Conservation (phyloP, 2,329 filamentous ascomycete genomes). For the Trichophyton schoenleinii region DNA sequence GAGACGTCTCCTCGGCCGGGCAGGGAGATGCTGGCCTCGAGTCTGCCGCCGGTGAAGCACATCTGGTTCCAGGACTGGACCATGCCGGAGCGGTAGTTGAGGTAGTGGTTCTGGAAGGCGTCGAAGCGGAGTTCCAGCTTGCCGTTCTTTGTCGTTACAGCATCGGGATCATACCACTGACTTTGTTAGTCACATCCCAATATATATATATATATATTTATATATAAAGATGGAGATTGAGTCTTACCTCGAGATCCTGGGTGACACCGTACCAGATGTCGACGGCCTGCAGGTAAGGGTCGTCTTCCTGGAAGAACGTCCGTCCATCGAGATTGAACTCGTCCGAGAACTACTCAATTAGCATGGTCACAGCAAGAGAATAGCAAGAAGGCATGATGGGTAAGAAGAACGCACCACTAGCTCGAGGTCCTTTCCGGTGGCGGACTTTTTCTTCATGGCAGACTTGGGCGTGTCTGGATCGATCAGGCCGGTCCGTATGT, state of each 20-base stretch:
- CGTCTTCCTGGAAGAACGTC: constrained; percentile 59
- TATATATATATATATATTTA: no score
- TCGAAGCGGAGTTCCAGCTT: constrained; percentile 54
- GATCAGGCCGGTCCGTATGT: constrained; percentile 49
- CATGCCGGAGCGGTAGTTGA: constrained; percentile 62
- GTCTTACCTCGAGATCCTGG: constrained; percentile 49
- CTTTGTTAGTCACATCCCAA: no score
- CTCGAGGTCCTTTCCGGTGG: constrained; percentile 49
- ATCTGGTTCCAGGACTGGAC: constrained; percentile 62
- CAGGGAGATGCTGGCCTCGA: constrained; percentile 59
- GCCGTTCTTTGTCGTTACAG: constrained; percentile 49
- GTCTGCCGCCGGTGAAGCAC: constrained; percentile 57
- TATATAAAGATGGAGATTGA: no score
- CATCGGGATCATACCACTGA: constrained; percentile 56
- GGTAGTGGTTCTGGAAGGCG: constrained; percentile 50
- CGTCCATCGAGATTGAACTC: constrained; percentile 57
- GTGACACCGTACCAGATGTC: constrained; percentile 64
- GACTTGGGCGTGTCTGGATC: constrained; percentile 54
- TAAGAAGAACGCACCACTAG: constrained; percentile 39
- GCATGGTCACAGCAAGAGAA: background rate
- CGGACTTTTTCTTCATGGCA: constrained; percentile 43
- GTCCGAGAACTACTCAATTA: constrained; percentile 46
- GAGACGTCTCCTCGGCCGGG: constrained; percentile 53
- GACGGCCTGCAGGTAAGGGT: constrained; percentile 55
- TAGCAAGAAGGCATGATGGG: background rate